Evolutionary conservation across 208 protist genomes (phyloP).

Genomic region (Lotmaria passim): DNA sequence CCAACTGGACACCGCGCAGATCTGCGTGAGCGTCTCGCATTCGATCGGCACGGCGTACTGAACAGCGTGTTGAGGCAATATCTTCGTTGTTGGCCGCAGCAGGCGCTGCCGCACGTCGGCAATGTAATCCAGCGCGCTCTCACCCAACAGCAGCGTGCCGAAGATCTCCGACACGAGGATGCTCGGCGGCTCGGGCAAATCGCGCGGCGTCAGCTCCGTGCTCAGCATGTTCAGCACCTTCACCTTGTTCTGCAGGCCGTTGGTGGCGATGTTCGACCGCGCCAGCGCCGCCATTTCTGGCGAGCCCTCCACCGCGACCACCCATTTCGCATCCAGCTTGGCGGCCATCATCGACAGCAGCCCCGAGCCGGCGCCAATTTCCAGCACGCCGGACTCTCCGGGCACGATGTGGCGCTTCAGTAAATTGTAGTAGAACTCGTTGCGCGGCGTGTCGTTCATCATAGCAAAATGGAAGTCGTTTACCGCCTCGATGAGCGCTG

Average conservation of each 20-base stretch:
- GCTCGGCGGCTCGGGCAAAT: slow-evolving; percentile 76
- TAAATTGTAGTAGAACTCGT: slow-evolving; percentile 90
- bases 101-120: slow-evolving; percentile 79
- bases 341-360: slow-evolving; percentile 93
- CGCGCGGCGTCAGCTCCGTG: slow-evolving; percentile 67
- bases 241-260: slow-evolving; percentile 74
- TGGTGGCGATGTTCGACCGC: slow-evolving; percentile 71
- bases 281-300: slow-evolving; percentile 84
- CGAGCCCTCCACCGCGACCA: slow-evolving; percentile 92
- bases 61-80: slow-evolving; percentile 82
- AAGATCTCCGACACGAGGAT: slow-evolving; percentile 94
- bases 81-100: slow-evolving; percentile 63
- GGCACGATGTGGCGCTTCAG: slow-evolving; percentile 79
- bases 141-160: slow-evolving; percentile 92
- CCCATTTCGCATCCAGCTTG: slow-evolving; percentile 87
- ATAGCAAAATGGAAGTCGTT: slow-evolving; percentile 95
- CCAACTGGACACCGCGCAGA: slow-evolving; percentile 85
- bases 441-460: slow-evolving; percentile 92
- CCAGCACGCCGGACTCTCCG: slow-evolving; percentile 81
- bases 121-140: slow-evolving; percentile 93
- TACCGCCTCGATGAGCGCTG: slow-evolving; percentile 85
- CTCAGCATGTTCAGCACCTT: slow-evolving; percentile 91
- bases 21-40: slow-evolving; percentile 68
- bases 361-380: slow-evolving; percentile 92
- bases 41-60: slow-evolving; percentile 93